Conservation (phyloP, 768 basidiomycete genomes). For the Lepiota brunneoincarnata region DNA sequence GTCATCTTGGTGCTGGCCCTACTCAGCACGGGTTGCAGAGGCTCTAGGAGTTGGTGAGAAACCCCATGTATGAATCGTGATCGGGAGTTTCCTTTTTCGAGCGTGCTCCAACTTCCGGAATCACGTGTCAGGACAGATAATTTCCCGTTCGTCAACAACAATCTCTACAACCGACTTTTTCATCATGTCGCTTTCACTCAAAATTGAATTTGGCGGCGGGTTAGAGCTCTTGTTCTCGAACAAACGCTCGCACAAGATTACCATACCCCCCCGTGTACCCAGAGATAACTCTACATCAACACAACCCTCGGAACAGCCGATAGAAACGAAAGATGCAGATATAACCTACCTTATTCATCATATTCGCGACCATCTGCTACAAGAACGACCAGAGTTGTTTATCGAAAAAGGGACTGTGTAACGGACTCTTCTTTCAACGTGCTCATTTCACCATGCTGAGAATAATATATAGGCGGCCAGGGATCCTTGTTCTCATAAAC, state of each 20-base stretch:
- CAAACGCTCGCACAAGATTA: constrained; percentile 53
- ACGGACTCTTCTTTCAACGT: constrained; percentile 25
- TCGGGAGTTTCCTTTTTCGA: too few species aligned
- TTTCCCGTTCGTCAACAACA: too few species aligned
- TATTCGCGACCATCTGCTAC: constrained; percentile 74
- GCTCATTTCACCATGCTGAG: neutral
- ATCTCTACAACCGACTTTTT: too few species aligned
- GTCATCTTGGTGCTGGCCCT: neutral
- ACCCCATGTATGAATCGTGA: too few species aligned
- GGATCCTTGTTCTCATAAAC: constrained; percentile 95
- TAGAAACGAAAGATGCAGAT: constrained; percentile 46
- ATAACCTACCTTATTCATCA: constrained; percentile 77
- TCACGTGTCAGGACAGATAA: too few species aligned
- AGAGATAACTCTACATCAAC: constrained; percentile 28
- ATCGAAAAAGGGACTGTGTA: constrained; percentile 86
- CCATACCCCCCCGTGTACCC: constrained; percentile 48
- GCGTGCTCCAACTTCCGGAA: too few species aligned
- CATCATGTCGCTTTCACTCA: constrained; percentile 33
- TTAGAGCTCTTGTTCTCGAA: constrained; percentile 84
- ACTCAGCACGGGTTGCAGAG: too few species aligned
- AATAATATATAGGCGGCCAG: constrained; percentile 76
- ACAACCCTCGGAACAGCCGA: constrained; percentile 8
- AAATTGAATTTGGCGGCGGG: constrained; percentile 80
- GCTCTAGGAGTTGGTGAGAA: neutral
- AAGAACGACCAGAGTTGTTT: constrained; percentile 87